These are phyloP conservation scores for Neckera pumila DNA, from an alignment of 225 moss, liverwort and hornwort species.

Conservation along the genomic window DNA sequence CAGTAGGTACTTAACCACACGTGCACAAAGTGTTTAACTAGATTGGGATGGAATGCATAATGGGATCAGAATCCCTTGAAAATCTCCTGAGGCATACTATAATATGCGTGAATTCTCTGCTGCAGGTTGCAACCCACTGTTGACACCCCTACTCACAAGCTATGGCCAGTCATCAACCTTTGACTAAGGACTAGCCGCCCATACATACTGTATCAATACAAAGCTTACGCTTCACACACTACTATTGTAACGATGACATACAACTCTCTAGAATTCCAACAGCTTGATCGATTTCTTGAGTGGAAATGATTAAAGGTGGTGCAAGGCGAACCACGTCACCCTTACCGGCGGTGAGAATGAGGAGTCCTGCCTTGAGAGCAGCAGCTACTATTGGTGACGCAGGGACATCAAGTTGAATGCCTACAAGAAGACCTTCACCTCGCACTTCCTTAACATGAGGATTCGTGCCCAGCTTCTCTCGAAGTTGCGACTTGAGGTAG, in stretches of 20 bases:
- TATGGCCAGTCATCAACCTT: neutral
- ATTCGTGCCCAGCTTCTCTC: slow-evolving; percentile 33
- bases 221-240: neutral
- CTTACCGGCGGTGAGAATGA: slow-evolving; percentile 75
- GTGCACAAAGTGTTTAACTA: neutral
- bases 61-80: neutral
- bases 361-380: slow-evolving; percentile 58
- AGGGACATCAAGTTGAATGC: slow-evolving; percentile 67
- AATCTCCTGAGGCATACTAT: neutral
- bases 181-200: neutral
- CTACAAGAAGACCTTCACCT: slow-evolving; percentile 73
- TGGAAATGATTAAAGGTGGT: slow-evolving; percentile 66
- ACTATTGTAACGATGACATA: slow-evolving; percentile 18
- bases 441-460: slow-evolving; percentile 76
- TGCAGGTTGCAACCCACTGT: neutral
- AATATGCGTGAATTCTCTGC: neutral
- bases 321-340: slow-evolving; percentile 82
- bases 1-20: neutral
- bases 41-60: neutral
- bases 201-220: neutral
- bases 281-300: slow-evolving; percentile 59
- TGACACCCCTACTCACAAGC: neutral
- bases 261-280: slow-evolving; percentile 52
- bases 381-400: slow-evolving; percentile 59
- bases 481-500: slow-evolving; percentile 24